Conservation (phyloP, 495 filamentous ascomycete species). For the Podospora pseudopauciseta region DNA sequence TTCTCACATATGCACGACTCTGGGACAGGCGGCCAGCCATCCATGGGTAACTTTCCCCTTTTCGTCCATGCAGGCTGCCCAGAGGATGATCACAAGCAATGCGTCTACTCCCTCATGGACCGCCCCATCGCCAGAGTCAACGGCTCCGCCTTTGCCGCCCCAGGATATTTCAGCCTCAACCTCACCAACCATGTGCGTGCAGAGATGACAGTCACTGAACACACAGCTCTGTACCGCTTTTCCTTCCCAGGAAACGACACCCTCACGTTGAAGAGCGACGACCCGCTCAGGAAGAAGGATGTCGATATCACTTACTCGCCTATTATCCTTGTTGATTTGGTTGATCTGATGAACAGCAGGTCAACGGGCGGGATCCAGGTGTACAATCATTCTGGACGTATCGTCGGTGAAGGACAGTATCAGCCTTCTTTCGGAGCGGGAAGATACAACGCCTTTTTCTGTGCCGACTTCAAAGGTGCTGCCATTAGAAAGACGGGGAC, state of each 20-base stretch:
- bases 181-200: slow-evolving; percentile 59
- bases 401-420: slow-evolving; percentile 62
- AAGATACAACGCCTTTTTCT: slow-evolving; percentile 57
- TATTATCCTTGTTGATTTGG: slow-evolving; percentile 60
- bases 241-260: slow-evolving; percentile 46
- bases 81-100: slow-evolving; percentile 57
- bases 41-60: slow-evolving; percentile 71
- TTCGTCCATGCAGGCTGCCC: slow-evolving; percentile 66
- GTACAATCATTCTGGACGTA: slow-evolving; percentile 48
- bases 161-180: slow-evolving; percentile 66
- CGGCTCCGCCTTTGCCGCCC: slow-evolving; percentile 52
- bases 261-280: slow-evolving; percentile 11
- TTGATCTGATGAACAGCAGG: slow-evolving; percentile 58
- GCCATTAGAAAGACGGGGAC: slow-evolving; percentile 55
- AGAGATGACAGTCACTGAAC: slow-evolving; percentile 68
- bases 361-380: slow-evolving; percentile 56
- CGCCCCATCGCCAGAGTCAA: slow-evolving; percentile 48
- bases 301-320: slow-evolving; percentile 48
- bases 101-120: slow-evolving; percentile 52
- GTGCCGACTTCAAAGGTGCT: slow-evolving; percentile 66
- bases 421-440: slow-evolving; percentile 66
- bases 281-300: neutral
- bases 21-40: slow-evolving; percentile 54
- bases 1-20: slow-evolving; percentile 69
- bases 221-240: slow-evolving; percentile 67